Base-by-base conservation (phyloP, 2,329 filamentous ascomycete species). In the Mycosphaerella sp. region DNA sequence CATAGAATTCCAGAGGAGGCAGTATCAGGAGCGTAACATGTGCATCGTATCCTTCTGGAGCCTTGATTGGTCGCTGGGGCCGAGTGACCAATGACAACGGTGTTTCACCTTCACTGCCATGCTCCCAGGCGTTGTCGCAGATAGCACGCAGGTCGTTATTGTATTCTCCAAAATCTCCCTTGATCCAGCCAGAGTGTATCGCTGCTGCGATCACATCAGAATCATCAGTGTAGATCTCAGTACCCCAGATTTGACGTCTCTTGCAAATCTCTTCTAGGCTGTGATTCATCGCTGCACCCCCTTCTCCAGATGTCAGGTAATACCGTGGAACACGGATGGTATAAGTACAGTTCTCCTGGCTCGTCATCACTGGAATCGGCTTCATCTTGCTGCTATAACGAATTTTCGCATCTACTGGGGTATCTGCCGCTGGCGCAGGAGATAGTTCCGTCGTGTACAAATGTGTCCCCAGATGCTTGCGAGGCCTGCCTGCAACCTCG, bases 181-280 rank as follows among this genome's bases (percentile, higher is more conserved):
- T 84, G 62, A 98, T 86, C 84, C 90, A 97, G 3, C 93, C 93
- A 1, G 85, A 84, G 69, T 98, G 93, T 44, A 98, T 92, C 56
- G 91, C 92, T 2, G 92, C 91, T 0, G 90, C 92, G 23, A 98
- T 80, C 0, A 93, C 83, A 67, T 98, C 93, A 0, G 90, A 95
- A 70, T 98, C 93, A 63, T 98, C 93, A 0, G 90, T 95, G 68
- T 97, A 97, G 6, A 98, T 80, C 38, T 95, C 91, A 0, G 89
- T 93, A 1, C 93, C 93, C 91, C 92, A 98, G 0, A 98, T 70
- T 6, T 88, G 87, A 17, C 86, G 81, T 34, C 89, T 81, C 6
- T 82, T 75, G 9, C 90, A 95, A 48, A 97, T 91, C 61, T 95
- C 88, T 67, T 93, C 87, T 31, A 92, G 80, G 23, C 87, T 81